These are phyloP conservation scores for Liriodendron chinense DNA, from an alignment of 164 flowering plant genomes.

Conservation along the genomic window DNA sequence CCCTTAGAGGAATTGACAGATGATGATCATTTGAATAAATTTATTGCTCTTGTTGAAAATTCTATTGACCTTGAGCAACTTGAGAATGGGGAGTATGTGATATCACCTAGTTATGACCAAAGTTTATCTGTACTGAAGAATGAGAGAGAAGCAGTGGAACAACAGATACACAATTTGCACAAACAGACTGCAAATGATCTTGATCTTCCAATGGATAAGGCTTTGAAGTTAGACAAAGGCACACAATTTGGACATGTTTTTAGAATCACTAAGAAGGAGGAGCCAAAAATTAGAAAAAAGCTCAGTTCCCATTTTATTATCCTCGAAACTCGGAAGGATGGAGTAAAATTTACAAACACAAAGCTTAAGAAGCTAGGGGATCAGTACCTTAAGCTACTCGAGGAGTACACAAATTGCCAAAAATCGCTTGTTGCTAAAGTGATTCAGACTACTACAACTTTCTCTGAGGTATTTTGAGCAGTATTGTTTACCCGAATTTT, in stretches of 20 bases:
- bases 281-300: slow-evolving; percentile 88
- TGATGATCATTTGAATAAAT: slow-evolving; percentile 78
- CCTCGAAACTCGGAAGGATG: slow-evolving; percentile 96
- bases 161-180: slow-evolving; percentile 72
- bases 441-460: slow-evolving; percentile 75
- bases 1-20: slow-evolving; percentile 64
- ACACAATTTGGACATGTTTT: slow-evolving; percentile 96
- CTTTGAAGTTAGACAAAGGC: slow-evolving; percentile 85
- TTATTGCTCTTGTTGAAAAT: slow-evolving; percentile 80
- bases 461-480: slow-evolving; percentile 64
- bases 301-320: slow-evolving; percentile 74
- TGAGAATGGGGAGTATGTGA: slow-evolving; percentile 95
- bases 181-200: slow-evolving; percentile 78
- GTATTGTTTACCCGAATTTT: neutral
- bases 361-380: slow-evolving; percentile 92
- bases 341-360: slow-evolving; percentile 88
- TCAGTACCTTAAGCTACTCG: slow-evolving; percentile 72
- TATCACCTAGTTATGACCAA: slow-evolving; percentile 74
- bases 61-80: slow-evolving; percentile 95
- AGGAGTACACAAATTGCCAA: slow-evolving; percentile 82
- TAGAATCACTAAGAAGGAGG: slow-evolving; percentile 98
- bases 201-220: slow-evolving; percentile 80
- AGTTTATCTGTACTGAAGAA: slow-evolving; percentile 54
- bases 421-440: slow-evolving; percentile 79
- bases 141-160: slow-evolving; percentile 71